phyloP scores from a whole-genome alignment of 345 rosid species.

The Camelina hispida region DNA sequence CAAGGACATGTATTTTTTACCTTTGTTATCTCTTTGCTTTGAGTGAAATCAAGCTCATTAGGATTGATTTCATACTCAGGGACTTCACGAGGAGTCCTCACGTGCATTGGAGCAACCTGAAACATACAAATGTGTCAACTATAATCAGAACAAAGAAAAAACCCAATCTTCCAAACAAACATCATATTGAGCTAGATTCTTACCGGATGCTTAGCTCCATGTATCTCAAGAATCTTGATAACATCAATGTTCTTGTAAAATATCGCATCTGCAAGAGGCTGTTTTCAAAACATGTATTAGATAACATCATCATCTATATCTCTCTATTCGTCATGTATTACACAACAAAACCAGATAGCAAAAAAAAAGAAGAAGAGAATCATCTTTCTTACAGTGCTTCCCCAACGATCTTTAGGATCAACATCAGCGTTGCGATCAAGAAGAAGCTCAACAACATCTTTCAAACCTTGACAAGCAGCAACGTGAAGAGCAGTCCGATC shows the following conservation, averaged over 20 bases:
- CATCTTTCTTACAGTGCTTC: conserved; percentile 76
- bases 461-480: conserved; percentile 84
- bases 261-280: conserved; percentile 97
- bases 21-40: conserved; percentile 78
- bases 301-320: conserved; percentile 20
- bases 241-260: conserved; percentile 77
- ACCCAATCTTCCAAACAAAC: not conserved
- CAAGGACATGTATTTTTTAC: conserved; percentile 40
- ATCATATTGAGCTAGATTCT: conserved; percentile 34
- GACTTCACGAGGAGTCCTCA: conserved; percentile 79
- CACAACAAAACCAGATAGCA: not conserved
- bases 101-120: conserved; percentile 95
- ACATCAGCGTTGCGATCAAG: conserved; percentile 60
- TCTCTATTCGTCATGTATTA: conserved; percentile 15
- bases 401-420: conserved; percentile 86
- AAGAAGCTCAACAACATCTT: conserved; percentile 65
- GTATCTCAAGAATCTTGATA: conserved; percentile 75
- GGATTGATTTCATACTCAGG: conserved; percentile 91
- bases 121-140: conserved; percentile 1
- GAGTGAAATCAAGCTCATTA: conserved; percentile 75
- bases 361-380: not conserved
- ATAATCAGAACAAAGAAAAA: not conserved
- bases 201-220: conserved; percentile 86
- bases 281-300: conserved; percentile 40
- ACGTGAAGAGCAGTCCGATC: conserved; percentile 83